Base-by-base conservation (phyloP, 2,329 filamentous ascomycete species). In the Chalaropsis ovoidea region DNA sequence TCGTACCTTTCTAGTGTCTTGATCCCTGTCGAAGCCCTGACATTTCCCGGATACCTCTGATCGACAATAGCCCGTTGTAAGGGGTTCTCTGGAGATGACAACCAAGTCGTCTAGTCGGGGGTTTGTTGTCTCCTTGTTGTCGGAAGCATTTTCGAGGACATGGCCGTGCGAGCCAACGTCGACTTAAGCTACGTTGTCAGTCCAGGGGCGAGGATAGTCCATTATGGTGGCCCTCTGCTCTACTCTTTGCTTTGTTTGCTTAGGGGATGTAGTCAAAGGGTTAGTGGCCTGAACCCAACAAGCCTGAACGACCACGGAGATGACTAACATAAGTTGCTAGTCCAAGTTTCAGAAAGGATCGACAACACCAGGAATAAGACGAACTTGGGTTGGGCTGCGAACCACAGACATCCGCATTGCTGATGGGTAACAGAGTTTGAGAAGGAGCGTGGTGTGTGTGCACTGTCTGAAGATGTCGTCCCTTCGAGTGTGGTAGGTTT, bases 381-480 rank as follows among this genome's bases (percentile, higher is more conserved):
- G 39, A 27, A 47, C 39, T 58, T 19, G 54, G 67, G 70, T 67
- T n/a, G 67, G 35, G 35, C 35, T 1, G 35, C 6, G 15, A 27
- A 15, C 47, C 7, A 52, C 47, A 52, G 47, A 27, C 47, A 39
- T 39, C 35, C 8, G 35, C 3, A 39, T 10, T 39, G 4, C 4
- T 10, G 35, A 39, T 39, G 35, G 35, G 1, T 39, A 7, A 47
- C 43, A 47, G 43, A 47, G 15, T 47, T 19, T 19, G 43, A 47
- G 15, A 8, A 47, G 43, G 8, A 19, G n/a, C 43, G n/a, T n/a
- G n/a, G n/a, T 19, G n/a, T 19, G n/a, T n/a, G 15, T 19, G n/a
- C 2, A 3, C 43, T 47, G 4, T 15, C n/a, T n/a, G n/a, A n/a
- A 47, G 35, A 39, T 10, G 8, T 39, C 8, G 8, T 8, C 4